Evolutionary conservation across 2,329 filamentous ascomycete species (phyloP), one percentile per base, ranked within the genome.

Genomic region (Exophiala spinifera): DNA sequence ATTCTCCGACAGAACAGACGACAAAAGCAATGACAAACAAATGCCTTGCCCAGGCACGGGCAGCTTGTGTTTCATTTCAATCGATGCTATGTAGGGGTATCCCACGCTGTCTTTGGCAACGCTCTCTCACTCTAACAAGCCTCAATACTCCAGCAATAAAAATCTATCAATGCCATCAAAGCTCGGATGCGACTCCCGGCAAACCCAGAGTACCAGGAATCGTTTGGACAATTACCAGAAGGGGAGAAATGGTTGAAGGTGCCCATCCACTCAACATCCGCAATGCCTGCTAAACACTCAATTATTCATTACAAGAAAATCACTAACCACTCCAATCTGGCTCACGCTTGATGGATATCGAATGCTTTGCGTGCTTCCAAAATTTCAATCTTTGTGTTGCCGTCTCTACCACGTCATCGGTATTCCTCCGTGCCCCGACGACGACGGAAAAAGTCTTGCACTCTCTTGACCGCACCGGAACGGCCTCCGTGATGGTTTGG

Each of bases 361-460:
- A 43, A 37, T 23, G 20, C n/a, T 17, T 17, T 19, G n/a, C 36
- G 36, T n/a, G 20, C 21, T 25, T 19, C n/a, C 51, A 49, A 44
- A 36, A 49, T 17, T 17, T 34, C 37, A 45, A 21, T 37, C 40
- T 36, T 34, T 23, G 11, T 23, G 11, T 25, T 21, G 28, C 28
- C 6, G 28, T 1, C 7, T 31, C 28, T 19, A 15, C 13, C 8
- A 34, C 39, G 48, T 53, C 28, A 53, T 44, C 55, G 55, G 53
- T 50, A 48, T 17, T 55, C 49, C 40, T 31, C 49, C 57, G 15
- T 60, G 39, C 54, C 49, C 11, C 55, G 57, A 15, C 57, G 57
- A 70, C 91, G 82, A 64, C 94, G 82, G 78, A 99, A 99, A 72
- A 97, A 96, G 74, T 99, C 92, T 91, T 99, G 97, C 36, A 99